phyloP scores from a whole-genome alignment of 257 asterid species.

The Nicotiana tabacum region DNA sequence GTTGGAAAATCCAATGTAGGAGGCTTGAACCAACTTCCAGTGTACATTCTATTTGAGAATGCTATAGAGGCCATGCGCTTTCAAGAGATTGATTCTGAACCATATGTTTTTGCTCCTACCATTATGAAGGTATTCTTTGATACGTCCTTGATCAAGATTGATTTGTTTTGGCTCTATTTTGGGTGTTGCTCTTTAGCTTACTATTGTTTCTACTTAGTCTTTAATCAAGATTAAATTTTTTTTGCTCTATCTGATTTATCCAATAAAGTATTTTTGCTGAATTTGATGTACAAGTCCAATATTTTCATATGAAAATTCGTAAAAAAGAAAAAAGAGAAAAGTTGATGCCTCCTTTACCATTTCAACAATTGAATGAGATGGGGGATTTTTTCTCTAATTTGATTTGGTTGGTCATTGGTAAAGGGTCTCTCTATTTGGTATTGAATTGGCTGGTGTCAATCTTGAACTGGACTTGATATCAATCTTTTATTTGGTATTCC shows the following conservation, averaged over 20 bases:
- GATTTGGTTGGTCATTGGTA: too few species aligned
- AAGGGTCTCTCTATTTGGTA: neutral
- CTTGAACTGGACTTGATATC: slow-evolving; percentile 4
- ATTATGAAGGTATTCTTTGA: too few species aligned
- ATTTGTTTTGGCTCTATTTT: too few species aligned
- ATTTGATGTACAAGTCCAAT: neutral
- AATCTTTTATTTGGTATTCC: neutral
- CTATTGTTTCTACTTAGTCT: too few species aligned
- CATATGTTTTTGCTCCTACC: slow-evolving; percentile 31
- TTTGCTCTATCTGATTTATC: slow-evolving; percentile 6
- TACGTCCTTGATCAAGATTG: too few species aligned
- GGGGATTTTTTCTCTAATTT: too few species aligned
- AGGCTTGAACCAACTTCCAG: slow-evolving; percentile 74
- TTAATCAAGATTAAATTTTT: too few species aligned
- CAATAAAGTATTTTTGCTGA: neutral
- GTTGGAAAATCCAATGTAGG: slow-evolving; percentile 27
- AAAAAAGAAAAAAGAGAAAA: too few species aligned
- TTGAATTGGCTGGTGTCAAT: slow-evolving; percentile 8
- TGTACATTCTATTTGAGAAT: slow-evolving; percentile 59
- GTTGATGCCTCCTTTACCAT: too few species aligned
- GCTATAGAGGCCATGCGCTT: slow-evolving; percentile 53
- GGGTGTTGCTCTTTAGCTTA: too few species aligned
- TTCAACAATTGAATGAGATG: too few species aligned
- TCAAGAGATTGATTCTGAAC: slow-evolving; percentile 55
- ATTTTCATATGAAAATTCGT: neutral